These are phyloP conservation scores for Quercus engelmannii DNA, from an alignment of 306 rosid genomes.

Conservation along the genomic window DNA sequence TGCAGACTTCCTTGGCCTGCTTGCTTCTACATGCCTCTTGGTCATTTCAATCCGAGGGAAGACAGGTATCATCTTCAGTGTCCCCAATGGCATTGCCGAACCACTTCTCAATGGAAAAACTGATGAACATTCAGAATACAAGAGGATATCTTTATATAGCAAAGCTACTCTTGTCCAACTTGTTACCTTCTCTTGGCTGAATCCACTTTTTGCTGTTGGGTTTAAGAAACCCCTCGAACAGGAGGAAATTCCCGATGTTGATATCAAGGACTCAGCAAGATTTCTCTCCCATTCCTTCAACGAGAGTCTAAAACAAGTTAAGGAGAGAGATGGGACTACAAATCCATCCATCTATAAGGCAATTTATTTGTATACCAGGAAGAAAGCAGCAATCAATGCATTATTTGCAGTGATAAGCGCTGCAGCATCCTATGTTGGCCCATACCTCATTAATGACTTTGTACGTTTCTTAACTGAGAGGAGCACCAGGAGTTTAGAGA, in stretches of 20 bases:
- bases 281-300: conserved; percentile 51
- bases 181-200: conserved; percentile 88
- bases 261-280: conserved; percentile 65
- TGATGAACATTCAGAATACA: conserved; percentile 20
- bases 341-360: conserved; percentile 71
- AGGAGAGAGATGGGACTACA: conserved; percentile 50
- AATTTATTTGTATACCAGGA: conserved; percentile 63
- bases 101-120: conserved; percentile 60
- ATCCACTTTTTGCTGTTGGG: conserved; percentile 71
- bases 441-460: conserved; percentile 81
- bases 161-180: conserved; percentile 66
- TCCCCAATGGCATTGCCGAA: conserved; percentile 39
- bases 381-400: conserved; percentile 75
- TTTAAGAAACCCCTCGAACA: conserved; percentile 62
- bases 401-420: conserved; percentile 64
- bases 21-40: conserved; percentile 53
- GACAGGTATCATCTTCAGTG: conserved; percentile 39
- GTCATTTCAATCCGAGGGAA: conserved; percentile 60
- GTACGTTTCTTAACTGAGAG: conserved; percentile 62
- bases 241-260: conserved; percentile 67
- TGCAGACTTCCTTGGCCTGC: conserved; percentile 48
- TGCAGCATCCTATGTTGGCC: conserved; percentile 87
- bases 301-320: conserved; percentile 48
- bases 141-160: conserved; percentile 56
- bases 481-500: conserved; percentile 41